Percentiles rank a stretch among this genome's conserved stretches.
Evolutionary conservation across 768 basidiomycete genomes (phyloP).

Genomic region (Boletus rubescentipes): DNA sequence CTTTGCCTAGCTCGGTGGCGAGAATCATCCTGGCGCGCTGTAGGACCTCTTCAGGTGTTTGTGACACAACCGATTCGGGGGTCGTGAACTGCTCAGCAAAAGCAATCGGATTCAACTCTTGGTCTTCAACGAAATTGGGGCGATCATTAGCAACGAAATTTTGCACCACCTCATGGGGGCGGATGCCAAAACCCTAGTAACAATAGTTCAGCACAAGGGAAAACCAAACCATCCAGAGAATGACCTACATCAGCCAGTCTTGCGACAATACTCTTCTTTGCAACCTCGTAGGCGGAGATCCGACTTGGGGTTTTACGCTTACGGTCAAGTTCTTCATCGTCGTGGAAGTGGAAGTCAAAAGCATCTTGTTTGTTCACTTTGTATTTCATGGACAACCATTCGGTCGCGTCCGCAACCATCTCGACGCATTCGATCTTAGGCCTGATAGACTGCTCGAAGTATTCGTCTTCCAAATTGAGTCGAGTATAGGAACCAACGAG

Average conservation of each 20-base stretch:
- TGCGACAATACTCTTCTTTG: constrained; percentile 75
- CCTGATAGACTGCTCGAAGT: constrained; percentile 70
- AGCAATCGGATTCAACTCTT: constrained; percentile 71
- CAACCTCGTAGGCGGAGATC: constrained; percentile 78
- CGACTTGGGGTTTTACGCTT: constrained; percentile 84
- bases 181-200: constrained; percentile 80
- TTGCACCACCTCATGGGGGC: constrained; percentile 78
- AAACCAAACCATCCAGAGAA: neutral
- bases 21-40: constrained; percentile 79
- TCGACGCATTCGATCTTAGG: constrained; percentile 79
- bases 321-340: constrained; percentile 57
- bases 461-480: constrained; percentile 67
- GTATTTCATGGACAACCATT: constrained; percentile 88
- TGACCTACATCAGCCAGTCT: constrained; percentile 74
- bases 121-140: constrained; percentile 75
- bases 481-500: constrained; percentile 65
- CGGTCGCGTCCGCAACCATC: constrained; percentile 84
- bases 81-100: constrained; percentile 88
- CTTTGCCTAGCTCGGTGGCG: constrained; percentile 88
- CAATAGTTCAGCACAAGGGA: neutral
- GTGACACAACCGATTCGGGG: constrained; percentile 57
- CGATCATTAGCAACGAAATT: constrained; percentile 68
- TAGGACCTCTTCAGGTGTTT: constrained; percentile 65
- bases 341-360: constrained; percentile 65
- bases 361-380: constrained; percentile 67